phyloP scores from a whole-genome alignment of 768 basidiomycete species.

The Phanerochaete sordida region DNA sequence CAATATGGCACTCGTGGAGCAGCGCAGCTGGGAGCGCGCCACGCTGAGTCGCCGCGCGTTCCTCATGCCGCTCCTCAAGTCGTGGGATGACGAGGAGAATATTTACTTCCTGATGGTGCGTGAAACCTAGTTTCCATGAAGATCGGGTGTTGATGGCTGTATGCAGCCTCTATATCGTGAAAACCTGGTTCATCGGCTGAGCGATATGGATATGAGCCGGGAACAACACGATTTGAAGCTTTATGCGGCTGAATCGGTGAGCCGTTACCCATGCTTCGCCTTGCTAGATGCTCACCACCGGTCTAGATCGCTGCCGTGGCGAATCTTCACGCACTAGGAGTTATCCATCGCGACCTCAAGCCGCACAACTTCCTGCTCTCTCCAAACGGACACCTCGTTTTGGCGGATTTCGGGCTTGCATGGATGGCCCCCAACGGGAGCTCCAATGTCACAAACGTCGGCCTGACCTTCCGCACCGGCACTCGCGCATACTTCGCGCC shows the following conservation, averaged over 20 bases:
- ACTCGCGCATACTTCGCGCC: constrained; percentile 1
- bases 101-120: constrained; percentile 3
- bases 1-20: not conserved
- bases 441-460: not conserved
- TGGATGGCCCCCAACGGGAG: not conserved
- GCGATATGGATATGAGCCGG: not conserved
- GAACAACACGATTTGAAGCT: not conserved
- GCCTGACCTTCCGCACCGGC: not conserved
- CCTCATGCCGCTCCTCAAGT: not conserved
- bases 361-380: constrained; percentile 9
- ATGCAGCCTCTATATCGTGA: not conserved
- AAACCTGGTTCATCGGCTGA: not conserved
- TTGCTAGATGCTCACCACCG: not conserved
- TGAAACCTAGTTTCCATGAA: not conserved
- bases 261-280: not conserved
- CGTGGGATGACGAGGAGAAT: not conserved
- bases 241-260: constrained; percentile 4
- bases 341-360: constrained; percentile 12
- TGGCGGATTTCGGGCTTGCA: constrained; percentile 8
- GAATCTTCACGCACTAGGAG: not conserved
- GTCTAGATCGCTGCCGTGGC: constrained; percentile 5
- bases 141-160: not conserved
- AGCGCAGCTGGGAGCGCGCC: not conserved
- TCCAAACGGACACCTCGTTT: constrained; percentile 1
- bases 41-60: not conserved